These are phyloP conservation scores for Aspergillus fijiensis DNA, from an alignment of 2,329 filamentous ascomycete genomes.

Conservation along the genomic window DNA sequence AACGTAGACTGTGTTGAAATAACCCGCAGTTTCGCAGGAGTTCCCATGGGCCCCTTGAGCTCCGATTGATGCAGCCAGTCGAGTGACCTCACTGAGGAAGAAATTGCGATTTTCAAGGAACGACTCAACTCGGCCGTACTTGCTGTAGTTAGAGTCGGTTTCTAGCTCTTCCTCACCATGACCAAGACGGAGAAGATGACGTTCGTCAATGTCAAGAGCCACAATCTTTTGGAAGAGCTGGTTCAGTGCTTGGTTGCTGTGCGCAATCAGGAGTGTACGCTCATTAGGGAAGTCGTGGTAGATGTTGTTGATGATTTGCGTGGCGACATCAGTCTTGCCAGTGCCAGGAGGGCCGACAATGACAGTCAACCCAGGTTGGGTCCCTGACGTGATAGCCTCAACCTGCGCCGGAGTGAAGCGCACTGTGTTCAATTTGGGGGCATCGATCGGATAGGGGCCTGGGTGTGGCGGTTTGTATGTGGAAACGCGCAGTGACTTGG, in stretches of 20 bases:
- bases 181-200: constrained; percentile 86
- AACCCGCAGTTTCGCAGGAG: constrained; percentile 93
- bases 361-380: constrained; percentile 88
- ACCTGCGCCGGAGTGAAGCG: constrained; percentile 90
- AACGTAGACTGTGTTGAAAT: constrained; percentile 92
- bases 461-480: constrained; percentile 87
- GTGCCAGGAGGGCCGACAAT: constrained; percentile 95
- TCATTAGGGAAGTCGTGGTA: constrained; percentile 97
- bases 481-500: constrained; percentile 74
- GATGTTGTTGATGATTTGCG: constrained; percentile 97
- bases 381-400: constrained; percentile 89
- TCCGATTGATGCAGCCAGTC: constrained; percentile 77
- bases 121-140: constrained; percentile 89
- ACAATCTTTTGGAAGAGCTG: constrained; percentile 98
- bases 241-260: constrained; percentile 97
- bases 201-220: constrained; percentile 91
- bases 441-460: constrained; percentile 84
- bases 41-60: constrained; percentile 93
- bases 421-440: constrained; percentile 75
- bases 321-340: constrained; percentile 98
- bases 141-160: constrained; percentile 84
- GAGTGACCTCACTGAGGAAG: constrained; percentile 79
- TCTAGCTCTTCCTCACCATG: constrained; percentile 94
- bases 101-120: constrained; percentile 84
- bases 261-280: constrained; percentile 86